Conservation (phyloP, 1,139 yeast genomes). For the Kurtzmaniella quercitrusa region DNA sequence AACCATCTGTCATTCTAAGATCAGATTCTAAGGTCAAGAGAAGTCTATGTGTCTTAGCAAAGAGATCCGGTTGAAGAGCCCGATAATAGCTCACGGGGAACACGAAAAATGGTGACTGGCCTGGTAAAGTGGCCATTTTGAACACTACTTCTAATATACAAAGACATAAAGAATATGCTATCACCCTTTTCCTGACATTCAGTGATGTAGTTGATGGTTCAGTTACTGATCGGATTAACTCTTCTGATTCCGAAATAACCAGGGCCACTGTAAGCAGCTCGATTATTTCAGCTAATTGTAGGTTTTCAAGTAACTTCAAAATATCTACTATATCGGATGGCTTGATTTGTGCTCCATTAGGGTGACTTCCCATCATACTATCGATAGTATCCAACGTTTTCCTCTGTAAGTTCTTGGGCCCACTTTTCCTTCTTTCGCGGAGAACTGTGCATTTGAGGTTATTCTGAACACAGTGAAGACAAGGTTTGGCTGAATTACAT, state of each 20-base stretch:
- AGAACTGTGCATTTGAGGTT: constrained; percentile 34
- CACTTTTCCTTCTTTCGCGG: constrained; percentile 37
- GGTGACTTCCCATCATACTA: constrained; percentile 12
- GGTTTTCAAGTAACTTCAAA: not conserved
- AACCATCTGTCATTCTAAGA: constrained; percentile 9
- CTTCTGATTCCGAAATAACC: not conserved
- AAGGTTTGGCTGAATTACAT: constrained; percentile 38
- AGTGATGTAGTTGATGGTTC: not conserved
- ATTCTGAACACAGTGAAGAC: constrained; percentile 35
- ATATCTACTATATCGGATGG: not conserved
- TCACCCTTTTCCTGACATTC: not conserved
- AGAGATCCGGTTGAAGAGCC: constrained; percentile 23
- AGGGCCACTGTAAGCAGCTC: not conserved
- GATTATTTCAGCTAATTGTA: not conserved
- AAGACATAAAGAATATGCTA: constrained; percentile 5
- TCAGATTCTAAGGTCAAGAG: constrained; percentile 26
- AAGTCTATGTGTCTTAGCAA: constrained; percentile 26
- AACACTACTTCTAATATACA: constrained; percentile 4
- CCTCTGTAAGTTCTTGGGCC: constrained; percentile 37
- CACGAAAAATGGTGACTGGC: not conserved
- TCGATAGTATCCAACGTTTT: constrained; percentile 36
- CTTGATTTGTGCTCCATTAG: not conserved
- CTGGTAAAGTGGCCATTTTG: constrained; percentile 4
- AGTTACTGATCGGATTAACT: not conserved
- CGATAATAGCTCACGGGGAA: constrained; percentile 6